Conservation (phyloP, 1,284 basidiomycete species). For the Apiotrichum sp. region DNA sequence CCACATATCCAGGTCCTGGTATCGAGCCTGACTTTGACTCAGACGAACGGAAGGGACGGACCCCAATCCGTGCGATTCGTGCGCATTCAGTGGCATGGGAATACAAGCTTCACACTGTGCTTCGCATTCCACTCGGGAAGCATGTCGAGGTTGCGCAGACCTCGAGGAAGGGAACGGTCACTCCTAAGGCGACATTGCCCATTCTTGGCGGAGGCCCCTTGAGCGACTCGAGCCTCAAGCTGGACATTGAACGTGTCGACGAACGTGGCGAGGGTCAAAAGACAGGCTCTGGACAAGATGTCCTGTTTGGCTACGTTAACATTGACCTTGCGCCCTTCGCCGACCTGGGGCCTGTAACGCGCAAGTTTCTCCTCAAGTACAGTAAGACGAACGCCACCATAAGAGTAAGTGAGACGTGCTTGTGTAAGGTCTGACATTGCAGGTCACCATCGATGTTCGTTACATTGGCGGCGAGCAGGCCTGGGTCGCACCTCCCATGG, state of each 20-base stretch:
- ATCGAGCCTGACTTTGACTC: not conserved
- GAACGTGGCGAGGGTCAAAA: not conserved
- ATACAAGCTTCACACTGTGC: constrained; percentile 31
- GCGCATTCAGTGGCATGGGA: constrained; percentile 40
- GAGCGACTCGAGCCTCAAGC: constrained; percentile 34
- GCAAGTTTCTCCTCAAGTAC: constrained; percentile 40
- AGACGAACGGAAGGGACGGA: constrained; percentile 29
- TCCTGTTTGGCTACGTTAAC: constrained; percentile 39
- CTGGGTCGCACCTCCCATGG: constrained; percentile 37
- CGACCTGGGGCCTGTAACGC: constrained; percentile 34
- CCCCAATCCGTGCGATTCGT: constrained; percentile 23
- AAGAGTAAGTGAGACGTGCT: constrained; percentile 23
- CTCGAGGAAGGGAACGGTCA: not conserved
- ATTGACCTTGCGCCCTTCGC: constrained; percentile 46
- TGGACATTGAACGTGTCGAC: constrained; percentile 23
- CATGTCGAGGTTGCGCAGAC: constrained; percentile 4
- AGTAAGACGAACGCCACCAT: constrained; percentile 46
- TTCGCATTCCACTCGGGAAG: constrained; percentile 37
- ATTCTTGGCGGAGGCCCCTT: constrained; percentile 35
- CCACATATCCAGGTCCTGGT: not conserved
- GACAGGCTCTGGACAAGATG: not conserved
- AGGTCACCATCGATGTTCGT: constrained; percentile 41
- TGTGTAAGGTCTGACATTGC: constrained; percentile 4
- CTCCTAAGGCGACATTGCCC: constrained; percentile 12
- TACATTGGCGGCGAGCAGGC: constrained; percentile 37